Percentiles rank a stretch among this genome's conserved stretches.
Conservation (phyloP, 2,329 filamentous ascomycete genomes). For the Aspergillus flavus region DNA sequence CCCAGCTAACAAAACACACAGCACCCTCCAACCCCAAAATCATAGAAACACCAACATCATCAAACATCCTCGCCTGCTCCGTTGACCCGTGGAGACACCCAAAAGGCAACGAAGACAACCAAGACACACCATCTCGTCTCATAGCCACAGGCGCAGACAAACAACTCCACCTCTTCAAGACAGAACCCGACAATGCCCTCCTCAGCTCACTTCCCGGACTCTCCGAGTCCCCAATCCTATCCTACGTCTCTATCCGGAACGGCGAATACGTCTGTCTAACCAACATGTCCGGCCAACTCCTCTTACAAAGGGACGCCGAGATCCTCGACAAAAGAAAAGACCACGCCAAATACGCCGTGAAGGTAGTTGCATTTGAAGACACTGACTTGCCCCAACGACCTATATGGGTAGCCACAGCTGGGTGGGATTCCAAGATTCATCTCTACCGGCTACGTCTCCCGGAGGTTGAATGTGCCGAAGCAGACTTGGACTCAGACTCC, state of each 20-base stretch:
- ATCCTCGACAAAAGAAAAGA: slow-evolving; percentile 55
- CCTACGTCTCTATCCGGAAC: slow-evolving; percentile 47
- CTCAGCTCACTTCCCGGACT: slow-evolving; percentile 30
- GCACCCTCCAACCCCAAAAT: slow-evolving; percentile 50
- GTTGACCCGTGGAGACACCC: slow-evolving; percentile 40
- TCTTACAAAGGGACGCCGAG: slow-evolving; percentile 49
- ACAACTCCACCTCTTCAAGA: slow-evolving; percentile 50
- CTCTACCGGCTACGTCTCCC: slow-evolving; percentile 48
- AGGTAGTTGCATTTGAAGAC: slow-evolving; percentile 47
- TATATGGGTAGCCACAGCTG: slow-evolving; percentile 58
- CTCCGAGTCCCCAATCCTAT: slow-evolving; percentile 55
- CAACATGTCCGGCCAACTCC: slow-evolving; percentile 62
- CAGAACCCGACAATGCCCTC: slow-evolving; percentile 20
- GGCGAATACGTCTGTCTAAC: slow-evolving; percentile 52
- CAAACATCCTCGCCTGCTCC: slow-evolving; percentile 58
- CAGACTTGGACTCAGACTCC: neutral
- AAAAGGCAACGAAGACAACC: slow-evolving; percentile 9
- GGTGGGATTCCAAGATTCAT: slow-evolving; percentile 62
- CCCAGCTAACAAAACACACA: slow-evolving; percentile 18
- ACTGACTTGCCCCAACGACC: slow-evolving; percentile 23
- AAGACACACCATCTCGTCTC: slow-evolving; percentile 31
- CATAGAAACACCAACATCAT: slow-evolving; percentile 48
- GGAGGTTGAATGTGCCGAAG: neutral
- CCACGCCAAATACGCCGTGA: slow-evolving; percentile 62
- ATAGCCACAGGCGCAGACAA: slow-evolving; percentile 51